Base-by-base conservation (phyloP, 1,139 yeast species). In the Candida sp. region DNA sequence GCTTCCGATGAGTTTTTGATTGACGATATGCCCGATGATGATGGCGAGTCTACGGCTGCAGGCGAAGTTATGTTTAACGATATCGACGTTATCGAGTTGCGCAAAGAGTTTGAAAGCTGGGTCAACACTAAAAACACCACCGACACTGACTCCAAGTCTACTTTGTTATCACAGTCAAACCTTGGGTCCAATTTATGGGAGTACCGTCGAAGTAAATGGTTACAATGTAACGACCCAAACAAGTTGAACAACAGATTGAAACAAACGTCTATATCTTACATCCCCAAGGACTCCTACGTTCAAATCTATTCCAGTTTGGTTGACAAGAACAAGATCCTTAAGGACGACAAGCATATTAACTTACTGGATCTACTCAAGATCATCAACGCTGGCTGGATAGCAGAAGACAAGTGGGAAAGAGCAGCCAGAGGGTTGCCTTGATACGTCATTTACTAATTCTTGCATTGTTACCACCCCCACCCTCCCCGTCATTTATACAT, bases 311-410 rank as follows among this genome's bases (percentile, higher is more conserved):
- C 72, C 41, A 77, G 76, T 51, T 68, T 88, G 56, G 84, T 88
- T 17, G 79, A 84, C 32, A 84, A 84, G 61, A 84, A 84, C 35
- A 80, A 78, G 58, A 72, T 77, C 2, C 72, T 88, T 58, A 83
- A 78, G 57, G 44, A 57, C 1, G 71, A 66, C 38, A 80, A 73
- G 59, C 82, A 85, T 33, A 70, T 88, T 64, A 87, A 86, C 63
- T 72, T 88, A 57, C 69, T 68, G 51, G 93, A 88, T 61, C 79
- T 85, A 43, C 62, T 87, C 49, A 77, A 76, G 52, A 78, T 88
- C 12, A 78, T 88, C 35, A 81, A 87, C 59, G 79, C 83, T 5
- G 94, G 93, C 6, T 88, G 96, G 96, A 72, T 76, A 22, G 83
- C 81, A 49, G 82, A 81, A 25, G 85, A 80, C 53, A 80, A 79